Evolutionary conservation across 208 protist species (phyloP), one percentile per base, ranked within the genome.

Genomic region (Porcisia deanei): DNA sequence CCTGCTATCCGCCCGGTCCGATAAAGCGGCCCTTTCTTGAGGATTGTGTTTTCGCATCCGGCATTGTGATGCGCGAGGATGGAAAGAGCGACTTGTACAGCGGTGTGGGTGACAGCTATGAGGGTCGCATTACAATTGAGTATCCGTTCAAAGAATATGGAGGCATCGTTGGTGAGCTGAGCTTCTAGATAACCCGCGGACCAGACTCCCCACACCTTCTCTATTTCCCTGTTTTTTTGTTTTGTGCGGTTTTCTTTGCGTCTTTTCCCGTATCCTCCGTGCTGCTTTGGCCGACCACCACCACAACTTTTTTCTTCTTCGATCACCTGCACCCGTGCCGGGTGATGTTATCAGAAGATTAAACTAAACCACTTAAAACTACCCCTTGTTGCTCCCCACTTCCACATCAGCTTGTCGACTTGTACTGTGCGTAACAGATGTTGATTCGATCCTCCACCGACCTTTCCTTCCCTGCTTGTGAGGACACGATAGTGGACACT

Each of bases 1-100:
- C 53, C 5, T 86, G 77, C 76, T 88, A 85, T 73, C 85, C 85
- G 7, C 8, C 67, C 9, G 77, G 63, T 39, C 75, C 80, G 6
- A 73, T 77, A 34, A 88, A 88, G 71, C 66, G 64, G 25, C 79
- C 75, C 0, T 25, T 58, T 25, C 63, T 88, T 45, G 60, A 66
- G 14, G 84, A 90, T 54, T 90, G 86, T 72, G 83, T 80, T 41
- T 90, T 90, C 66, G 85, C 84, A 12, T 88, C 86, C 16, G 86
- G 86, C 25, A 84, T 90, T 22, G 81, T 85, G 1, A 86, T 90
- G 86, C 86, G 86, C 57, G 49, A 58, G 0, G 86, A 90, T 53
- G 86, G 84, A 59, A 85, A 86, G 70, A 85, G 83, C 61, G 86
- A 90, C 45, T 58, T 90, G 41, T 90, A 90, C 78, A 88, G 84